These are phyloP conservation scores for Spinellus fusiger DNA, from an alignment of 192 early-diverging fungal species.

Conservation along the genomic window DNA sequence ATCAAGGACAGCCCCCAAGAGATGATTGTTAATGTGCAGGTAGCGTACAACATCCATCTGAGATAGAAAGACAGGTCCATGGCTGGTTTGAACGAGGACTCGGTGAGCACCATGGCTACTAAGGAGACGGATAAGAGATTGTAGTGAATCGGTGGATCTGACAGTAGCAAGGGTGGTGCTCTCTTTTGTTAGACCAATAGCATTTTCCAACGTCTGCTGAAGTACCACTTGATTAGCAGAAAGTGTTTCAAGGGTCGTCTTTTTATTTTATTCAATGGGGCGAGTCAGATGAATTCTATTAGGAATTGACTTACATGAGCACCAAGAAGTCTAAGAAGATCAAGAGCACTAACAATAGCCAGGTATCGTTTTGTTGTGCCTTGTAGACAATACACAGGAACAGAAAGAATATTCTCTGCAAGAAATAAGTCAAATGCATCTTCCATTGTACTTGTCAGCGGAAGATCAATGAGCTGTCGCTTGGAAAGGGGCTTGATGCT, in stretches of 20 bases:
- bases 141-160: slow-evolving; percentile 6
- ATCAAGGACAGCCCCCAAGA: slow-evolving; percentile 44
- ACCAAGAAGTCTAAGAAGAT: slow-evolving; percentile 39
- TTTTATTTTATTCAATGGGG: not conserved
- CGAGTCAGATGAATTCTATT: not conserved
- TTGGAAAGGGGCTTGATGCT: not conserved
- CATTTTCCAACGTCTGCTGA: slow-evolving; percentile 9
- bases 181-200: slow-evolving; percentile 12
- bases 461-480: slow-evolving; percentile 40
- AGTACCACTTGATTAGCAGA: slow-evolving; percentile 1
- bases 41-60: slow-evolving; percentile 51
- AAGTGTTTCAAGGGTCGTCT: not conserved
- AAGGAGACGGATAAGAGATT: not conserved
- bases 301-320: slow-evolving; percentile 27
- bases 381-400: slow-evolving; percentile 41
- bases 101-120: slow-evolving; percentile 33
- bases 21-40: slow-evolving; percentile 44
- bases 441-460: slow-evolving; percentile 44
- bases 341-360: slow-evolving; percentile 45
- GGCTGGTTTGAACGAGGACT: slow-evolving; percentile 35
- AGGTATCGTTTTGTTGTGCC: slow-evolving; percentile 37
- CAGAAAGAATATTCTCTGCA: slow-evolving; percentile 46
- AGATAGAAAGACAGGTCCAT: slow-evolving; percentile 32
- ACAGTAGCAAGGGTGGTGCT: slow-evolving; percentile 3
- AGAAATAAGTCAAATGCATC: slow-evolving; percentile 49